These are phyloP conservation scores for Aspergillus sp. DNA, from an alignment of 2,329 filamentous ascomycete species.

Conservation along the genomic window DNA sequence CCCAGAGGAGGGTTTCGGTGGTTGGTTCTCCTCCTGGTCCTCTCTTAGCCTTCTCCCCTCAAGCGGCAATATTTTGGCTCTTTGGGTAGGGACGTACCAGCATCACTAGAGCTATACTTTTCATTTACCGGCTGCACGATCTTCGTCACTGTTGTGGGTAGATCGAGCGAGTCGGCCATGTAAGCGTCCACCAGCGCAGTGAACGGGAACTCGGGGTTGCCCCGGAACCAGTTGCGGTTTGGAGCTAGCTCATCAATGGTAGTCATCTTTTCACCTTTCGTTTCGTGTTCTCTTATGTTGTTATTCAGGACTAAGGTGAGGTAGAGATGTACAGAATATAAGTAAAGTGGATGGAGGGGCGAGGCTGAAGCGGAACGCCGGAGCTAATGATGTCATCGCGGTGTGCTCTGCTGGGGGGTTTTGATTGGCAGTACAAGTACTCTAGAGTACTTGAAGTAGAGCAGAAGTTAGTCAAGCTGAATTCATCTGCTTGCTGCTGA, in stretches of 20 bases:
- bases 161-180: not conserved
- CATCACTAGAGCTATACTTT: not conserved
- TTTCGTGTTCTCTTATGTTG: not conserved
- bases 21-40: not conserved
- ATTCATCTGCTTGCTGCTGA: no score
- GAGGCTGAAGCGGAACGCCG: no score
- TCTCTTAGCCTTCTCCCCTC: not conserved
- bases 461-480: no score
- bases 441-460: no score
- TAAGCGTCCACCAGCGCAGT: not conserved
- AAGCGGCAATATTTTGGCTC: not conserved
- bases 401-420: no score
- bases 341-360: no score
- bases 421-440: no score
- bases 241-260: not conserved
- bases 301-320: no score
- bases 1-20: constrained; percentile 1
- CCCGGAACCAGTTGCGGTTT: not conserved
- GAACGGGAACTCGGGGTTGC: not conserved
- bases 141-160: not conserved
- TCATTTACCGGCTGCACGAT: not conserved
- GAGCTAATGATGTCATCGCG: no score
- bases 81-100: not conserved
- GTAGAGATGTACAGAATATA: no score
- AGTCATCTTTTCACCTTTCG: not conserved